A percentile compares a stretch with the other conserved stretches of the same genome.
Evolutionary conservation across 768 basidiomycete species (phyloP).

Genomic region (Lactarius evosmus): DNA sequence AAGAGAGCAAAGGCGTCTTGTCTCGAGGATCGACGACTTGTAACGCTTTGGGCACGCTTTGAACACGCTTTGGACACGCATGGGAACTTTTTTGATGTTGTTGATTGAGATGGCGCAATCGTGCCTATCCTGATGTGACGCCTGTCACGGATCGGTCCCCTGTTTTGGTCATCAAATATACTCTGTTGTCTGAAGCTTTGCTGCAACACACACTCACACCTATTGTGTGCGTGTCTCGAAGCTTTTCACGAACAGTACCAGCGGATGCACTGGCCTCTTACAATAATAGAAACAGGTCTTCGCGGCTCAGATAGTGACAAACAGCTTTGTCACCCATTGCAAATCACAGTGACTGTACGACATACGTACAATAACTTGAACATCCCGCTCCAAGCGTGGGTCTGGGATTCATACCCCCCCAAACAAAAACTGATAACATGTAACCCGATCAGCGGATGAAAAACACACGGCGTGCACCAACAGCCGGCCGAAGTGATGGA

Average conservation of each 20-base stretch:
- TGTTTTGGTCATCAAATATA: too few species aligned
- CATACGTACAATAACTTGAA: background rate
- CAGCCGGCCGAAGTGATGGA: background rate
- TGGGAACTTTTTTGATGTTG: background rate
- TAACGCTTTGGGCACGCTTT: too few species aligned
- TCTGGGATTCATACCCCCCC: background rate
- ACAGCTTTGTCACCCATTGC: background rate
- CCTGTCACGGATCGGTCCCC: too few species aligned
- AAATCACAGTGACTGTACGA: background rate
- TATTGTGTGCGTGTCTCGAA: background rate
- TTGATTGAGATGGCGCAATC: background rate
- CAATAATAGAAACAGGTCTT: background rate
- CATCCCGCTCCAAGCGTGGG: background rate
- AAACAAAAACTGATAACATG: background rate
- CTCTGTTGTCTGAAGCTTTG: too few species aligned
- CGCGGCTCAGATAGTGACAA: background rate
- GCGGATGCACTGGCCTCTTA: background rate
- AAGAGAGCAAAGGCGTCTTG: background rate
- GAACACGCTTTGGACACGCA: background rate
- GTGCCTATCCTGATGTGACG: background rate
- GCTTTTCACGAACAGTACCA: background rate
- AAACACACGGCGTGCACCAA: background rate
- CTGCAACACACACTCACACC: too few species aligned
- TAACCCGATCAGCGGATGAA: background rate
- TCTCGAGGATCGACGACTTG: background rate